Evolutionary conservation across 768 basidiomycete genomes (phyloP), one percentile per base, ranked within the genome.

Genomic region (Trametes punicea): DNA sequence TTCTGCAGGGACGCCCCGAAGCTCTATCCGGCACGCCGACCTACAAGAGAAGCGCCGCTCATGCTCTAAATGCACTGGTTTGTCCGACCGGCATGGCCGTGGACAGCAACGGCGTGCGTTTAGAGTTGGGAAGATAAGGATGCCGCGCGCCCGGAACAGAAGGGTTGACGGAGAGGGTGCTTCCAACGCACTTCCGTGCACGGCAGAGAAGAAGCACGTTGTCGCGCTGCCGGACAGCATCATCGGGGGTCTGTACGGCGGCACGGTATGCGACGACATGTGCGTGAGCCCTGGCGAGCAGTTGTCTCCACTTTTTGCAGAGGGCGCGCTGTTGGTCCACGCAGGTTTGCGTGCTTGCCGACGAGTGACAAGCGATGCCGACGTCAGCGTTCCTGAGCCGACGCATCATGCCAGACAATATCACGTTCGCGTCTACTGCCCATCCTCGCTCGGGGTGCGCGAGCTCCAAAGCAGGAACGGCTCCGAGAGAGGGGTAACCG

Each of bases 401-500:
- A 15, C 9, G 21, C 25, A 44, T 25, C 42, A 11, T 41, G 47
- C 23, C 20, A 25, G 33, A 20, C 23, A 29, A 23, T 23, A 52
- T 34, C 41, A 44, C 30, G 31, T 31, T 33, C 46, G 46, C 30
- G 13, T 11, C 13, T 18, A 8, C 23, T 25, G 11, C 6, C 11
- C 9, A 23, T 29, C n/a, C n/a, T n/a, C n/a, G 34, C 25, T 21
- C 34, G 8, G 34, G 34, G 5, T 36, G 34, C n/a, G 13, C 34
- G 34, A 34, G 21, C 26, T 27, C 47, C 33, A 25, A 49, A 7
- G 50, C 27, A 31, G 10, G 31, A 51, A 33, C 33, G 42, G 51
- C 23, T 25, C 51, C 51, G 51, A 46, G 51, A 15, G 42, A 53
- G 30, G 31, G 51, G 51, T 46, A 53, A 25, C 10, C n/a, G 27